phyloP scores from a whole-genome alignment of 768 basidiomycete genomes.

The Rhodocollybia butyracea region DNA sequence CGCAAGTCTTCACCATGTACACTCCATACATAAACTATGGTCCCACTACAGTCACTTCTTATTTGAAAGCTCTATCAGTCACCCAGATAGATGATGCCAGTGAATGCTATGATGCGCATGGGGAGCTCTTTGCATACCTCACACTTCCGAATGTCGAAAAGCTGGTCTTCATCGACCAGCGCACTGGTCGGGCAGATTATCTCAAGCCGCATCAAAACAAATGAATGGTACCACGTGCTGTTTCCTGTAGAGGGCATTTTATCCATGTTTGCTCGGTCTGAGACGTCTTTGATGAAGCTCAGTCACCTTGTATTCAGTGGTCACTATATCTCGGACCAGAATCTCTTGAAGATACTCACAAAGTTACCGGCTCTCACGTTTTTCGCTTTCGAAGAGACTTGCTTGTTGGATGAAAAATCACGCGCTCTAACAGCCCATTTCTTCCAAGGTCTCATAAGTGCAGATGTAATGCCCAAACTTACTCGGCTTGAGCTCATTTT shows the following conservation, averaged over 20 bases:
- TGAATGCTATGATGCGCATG: not conserved
- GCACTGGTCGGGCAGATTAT: not conserved
- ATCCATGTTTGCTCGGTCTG: not conserved
- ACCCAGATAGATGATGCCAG: not conserved
- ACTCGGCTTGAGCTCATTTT: too few relatives aligned
- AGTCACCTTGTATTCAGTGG: not conserved
- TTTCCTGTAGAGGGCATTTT: not conserved
- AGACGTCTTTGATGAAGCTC: not conserved
- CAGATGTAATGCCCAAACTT: too few relatives aligned
- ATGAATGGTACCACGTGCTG: not conserved
- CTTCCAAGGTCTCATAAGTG: too few relatives aligned
- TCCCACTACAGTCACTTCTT: not conserved
- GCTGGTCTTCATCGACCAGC: not conserved
- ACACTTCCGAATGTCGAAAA: not conserved
- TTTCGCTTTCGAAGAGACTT: too few relatives aligned
- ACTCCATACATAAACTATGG: not conserved
- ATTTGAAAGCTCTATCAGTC: not conserved
- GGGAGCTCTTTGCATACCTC: not conserved
- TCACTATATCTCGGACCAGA: too few relatives aligned
- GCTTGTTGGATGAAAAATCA: too few relatives aligned
- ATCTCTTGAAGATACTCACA: not conserved
- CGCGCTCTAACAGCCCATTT: too few relatives aligned
- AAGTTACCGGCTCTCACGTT: not conserved
- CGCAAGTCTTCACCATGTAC: not conserved
- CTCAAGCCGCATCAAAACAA: too few relatives aligned